Base-by-base conservation (phyloP, 257 asterid species). In the Ballota nigra region DNA sequence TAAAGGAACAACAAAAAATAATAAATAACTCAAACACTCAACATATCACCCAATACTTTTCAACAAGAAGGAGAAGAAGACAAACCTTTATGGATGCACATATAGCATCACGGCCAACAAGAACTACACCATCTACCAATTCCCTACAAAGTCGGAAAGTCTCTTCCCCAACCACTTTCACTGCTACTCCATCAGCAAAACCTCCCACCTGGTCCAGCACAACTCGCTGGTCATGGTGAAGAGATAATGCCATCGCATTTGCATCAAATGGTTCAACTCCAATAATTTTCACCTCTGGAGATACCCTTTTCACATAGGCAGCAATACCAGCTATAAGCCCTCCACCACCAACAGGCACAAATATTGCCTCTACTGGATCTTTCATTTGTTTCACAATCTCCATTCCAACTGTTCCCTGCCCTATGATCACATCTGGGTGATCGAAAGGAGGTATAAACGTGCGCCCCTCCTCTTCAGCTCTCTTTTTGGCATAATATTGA, bases 41-140 rank as follows among this genome's bases (percentile, higher is more conserved):
- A 15, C 60, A 15, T 34, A 40, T 52, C 29, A 53, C 12, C 22
- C 16, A 26, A 23, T 36, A 12, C 8, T 15, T 11, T 43, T 29
- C 41, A 38, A 22, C 38, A 36, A 43, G 13, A 16, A 58, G 18
- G 5, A 51, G 31, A 13, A 41, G 19, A 69, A 16, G 47, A 36
- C 84, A 75, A 61, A 92, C 97, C 97, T 92, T 92, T 83, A 92
- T 92, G n/a, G 97, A 89, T 55, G 97, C 97, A 65, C 97, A 92
- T 57, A 89, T 88, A 74, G 97, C 96, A 78, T 92, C 97, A 78
- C 96, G 96, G 53, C 88, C 86, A 69, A 92, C 97, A 74, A 92
- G 88, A 80, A 92, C 92, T 43, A 92, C 86, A 12, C 97, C 96
- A 79, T 92, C 97, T n/a, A 92, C 47, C 63, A 92, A 78, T 64